Evolutionary conservation across 805 yeast species (phyloP).

Genomic region (Priceomyces carsonii): DNA sequence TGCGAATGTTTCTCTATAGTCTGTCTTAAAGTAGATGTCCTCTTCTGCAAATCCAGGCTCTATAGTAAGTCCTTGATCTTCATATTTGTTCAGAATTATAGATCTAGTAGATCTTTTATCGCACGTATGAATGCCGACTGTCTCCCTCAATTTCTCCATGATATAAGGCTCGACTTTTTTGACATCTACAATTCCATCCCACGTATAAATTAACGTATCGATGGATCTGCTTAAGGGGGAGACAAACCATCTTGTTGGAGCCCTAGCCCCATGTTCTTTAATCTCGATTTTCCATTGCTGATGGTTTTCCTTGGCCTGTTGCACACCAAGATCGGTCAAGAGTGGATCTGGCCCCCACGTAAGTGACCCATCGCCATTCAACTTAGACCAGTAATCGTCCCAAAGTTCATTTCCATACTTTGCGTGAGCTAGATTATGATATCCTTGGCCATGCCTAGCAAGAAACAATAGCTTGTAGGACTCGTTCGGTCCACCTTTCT

Average conservation of each 20-base stretch:
- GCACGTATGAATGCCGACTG: constrained; percentile 51
- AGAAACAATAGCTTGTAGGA: constrained; percentile 47
- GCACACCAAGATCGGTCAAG: constrained; percentile 46
- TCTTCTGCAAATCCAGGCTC: constrained; percentile 49
- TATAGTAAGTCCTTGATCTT: constrained; percentile 34
- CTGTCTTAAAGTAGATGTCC: constrained; percentile 42
- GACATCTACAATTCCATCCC: constrained; percentile 37
- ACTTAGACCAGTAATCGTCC: constrained; percentile 46
- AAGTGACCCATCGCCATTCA: constrained; percentile 46
- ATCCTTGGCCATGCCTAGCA: constrained; percentile 58
- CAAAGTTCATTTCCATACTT: constrained; percentile 48
- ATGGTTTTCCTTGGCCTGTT: constrained; percentile 47
- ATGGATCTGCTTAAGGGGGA: constrained; percentile 56
- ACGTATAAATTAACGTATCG: constrained; percentile 50
- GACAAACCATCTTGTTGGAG: constrained; percentile 44
- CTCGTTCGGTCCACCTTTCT: constrained; percentile 20
- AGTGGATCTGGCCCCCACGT: constrained; percentile 56
- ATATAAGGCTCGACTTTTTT: constrained; percentile 33
- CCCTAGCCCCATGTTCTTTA: constrained; percentile 19
- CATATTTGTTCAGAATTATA: constrained; percentile 41
- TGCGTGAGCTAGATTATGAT: constrained; percentile 48
- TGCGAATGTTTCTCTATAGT: constrained; percentile 39
- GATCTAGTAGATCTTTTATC: constrained; percentile 44
- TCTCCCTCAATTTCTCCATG: constrained; percentile 49
- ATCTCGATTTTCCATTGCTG: constrained; percentile 41